Conservation (phyloP, 108 stramenopile species). For the Skeletonema tropicum region DNA sequence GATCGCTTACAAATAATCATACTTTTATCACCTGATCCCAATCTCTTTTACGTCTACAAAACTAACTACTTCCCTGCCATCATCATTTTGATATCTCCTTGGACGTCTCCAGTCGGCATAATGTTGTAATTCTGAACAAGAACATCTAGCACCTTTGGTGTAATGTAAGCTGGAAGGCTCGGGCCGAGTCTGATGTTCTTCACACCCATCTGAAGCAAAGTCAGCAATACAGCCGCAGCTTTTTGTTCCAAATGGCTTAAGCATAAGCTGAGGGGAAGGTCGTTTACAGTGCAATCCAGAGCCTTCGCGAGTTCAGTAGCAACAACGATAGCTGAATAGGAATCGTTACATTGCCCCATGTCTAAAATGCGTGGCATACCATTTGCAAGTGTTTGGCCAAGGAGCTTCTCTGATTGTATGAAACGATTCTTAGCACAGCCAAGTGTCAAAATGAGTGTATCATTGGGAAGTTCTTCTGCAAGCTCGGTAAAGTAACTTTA, state of each 20-base stretch:
- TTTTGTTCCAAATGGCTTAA: slow-evolving; percentile 82
- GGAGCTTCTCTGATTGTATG: slow-evolving; percentile 59
- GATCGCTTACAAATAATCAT: too few relatives aligned
- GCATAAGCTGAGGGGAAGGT: slow-evolving; percentile 64
- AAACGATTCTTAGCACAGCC: slow-evolving; percentile 89
- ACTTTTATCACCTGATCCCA: background rate
- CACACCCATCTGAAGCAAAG: slow-evolving; percentile 74
- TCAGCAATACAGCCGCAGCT: slow-evolving; percentile 84
- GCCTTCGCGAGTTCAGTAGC: slow-evolving; percentile 85
- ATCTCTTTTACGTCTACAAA: too few relatives aligned
- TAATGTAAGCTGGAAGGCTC: slow-evolving; percentile 70
- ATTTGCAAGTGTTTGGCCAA: slow-evolving; percentile 57
- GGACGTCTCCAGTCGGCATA: slow-evolving; percentile 62
- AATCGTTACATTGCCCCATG: slow-evolving; percentile 91
- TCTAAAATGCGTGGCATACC: slow-evolving; percentile 84
- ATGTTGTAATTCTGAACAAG: slow-evolving; percentile 73
- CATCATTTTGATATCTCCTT: slow-evolving; percentile 61
- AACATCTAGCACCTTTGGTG: slow-evolving; percentile 66
- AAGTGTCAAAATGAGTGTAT: slow-evolving; percentile 75
- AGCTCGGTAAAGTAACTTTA: slow-evolving; percentile 75
- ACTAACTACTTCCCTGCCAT: slow-evolving; percentile 63
- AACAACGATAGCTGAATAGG: slow-evolving; percentile 79
- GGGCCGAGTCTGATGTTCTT: slow-evolving; percentile 88
- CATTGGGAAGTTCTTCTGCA: slow-evolving; percentile 72
- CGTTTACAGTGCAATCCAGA: slow-evolving; percentile 70